Evolutionary conservation across 306 rosid genomes (phyloP).

Genomic region (Canavalia ensiformis): DNA sequence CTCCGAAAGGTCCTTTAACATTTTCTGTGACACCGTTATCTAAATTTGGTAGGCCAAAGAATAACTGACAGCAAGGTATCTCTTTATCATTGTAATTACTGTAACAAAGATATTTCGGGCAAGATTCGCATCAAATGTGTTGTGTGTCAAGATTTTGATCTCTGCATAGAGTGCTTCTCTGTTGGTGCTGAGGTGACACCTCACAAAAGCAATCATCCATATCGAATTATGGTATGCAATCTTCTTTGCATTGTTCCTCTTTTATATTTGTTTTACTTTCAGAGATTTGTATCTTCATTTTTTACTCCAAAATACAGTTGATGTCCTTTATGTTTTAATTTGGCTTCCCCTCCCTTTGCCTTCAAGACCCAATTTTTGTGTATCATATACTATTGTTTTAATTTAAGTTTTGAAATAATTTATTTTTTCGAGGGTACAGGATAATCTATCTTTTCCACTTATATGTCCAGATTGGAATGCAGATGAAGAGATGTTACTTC

Average conservation of each 20-base stretch:
- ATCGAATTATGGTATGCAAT: conserved; percentile 68
- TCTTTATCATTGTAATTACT: conserved; percentile 90
- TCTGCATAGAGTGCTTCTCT: conserved; percentile 79
- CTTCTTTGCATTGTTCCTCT: conserved; percentile 9
- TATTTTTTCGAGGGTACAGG: conserved; percentile 57
- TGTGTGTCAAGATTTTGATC: conserved; percentile 92
- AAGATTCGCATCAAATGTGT: conserved; percentile 84
- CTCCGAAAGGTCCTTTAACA: background rate
- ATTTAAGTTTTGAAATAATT: conserved; percentile 15
- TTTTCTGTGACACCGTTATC: conserved; percentile 30
- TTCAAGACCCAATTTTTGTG: no score
- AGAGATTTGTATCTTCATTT: background rate
- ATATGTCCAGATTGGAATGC: conserved; percentile 90
- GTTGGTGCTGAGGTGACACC: conserved; percentile 93
- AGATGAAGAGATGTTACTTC: conserved; percentile 85
- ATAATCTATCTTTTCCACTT: conserved; percentile 89
- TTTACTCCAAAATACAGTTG: conserved; percentile 17
- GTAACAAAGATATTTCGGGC: conserved; percentile 94
- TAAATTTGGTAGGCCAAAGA: conserved; percentile 67
- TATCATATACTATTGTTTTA: conserved; percentile 9
- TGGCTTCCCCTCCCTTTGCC: background rate
- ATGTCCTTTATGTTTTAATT: conserved; percentile 5
- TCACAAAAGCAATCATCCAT: conserved; percentile 86
- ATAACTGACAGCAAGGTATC: conserved; percentile 74
- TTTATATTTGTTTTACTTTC: conserved; percentile 38